A percentile compares a stretch with the other conserved stretches of the same genome.
These are phyloP conservation scores for Cylindrodendrum hubeiense DNA, from an alignment of 2,329 filamentous ascomycete species.

Conservation along the genomic window DNA sequence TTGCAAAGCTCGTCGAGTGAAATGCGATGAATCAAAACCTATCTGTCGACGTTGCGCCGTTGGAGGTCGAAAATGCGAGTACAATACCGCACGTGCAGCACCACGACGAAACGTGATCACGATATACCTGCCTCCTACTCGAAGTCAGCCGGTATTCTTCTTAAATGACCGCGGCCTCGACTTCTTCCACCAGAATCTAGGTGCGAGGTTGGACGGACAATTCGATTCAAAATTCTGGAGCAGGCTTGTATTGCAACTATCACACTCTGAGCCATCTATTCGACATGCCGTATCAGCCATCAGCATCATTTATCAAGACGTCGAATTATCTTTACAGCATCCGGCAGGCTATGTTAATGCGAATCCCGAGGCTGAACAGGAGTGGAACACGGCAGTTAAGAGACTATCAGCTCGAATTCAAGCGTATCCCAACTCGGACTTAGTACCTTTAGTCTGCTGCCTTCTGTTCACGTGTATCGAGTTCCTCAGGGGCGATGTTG, in stretches of 20 bases:
- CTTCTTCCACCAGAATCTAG: constrained; percentile 16
- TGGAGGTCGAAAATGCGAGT: constrained; percentile 14
- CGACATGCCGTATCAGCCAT: constrained; percentile 19
- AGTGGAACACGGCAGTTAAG: constrained; percentile 6
- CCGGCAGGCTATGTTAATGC: constrained; percentile 8
- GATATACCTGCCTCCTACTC: constrained; percentile 8
- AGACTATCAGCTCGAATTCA: constrained; percentile 11
- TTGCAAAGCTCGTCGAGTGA: constrained; percentile 23
- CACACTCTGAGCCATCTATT: constrained; percentile 17
- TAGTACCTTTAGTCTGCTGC: constrained; percentile 14
- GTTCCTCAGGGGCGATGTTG: constrained; percentile 13
- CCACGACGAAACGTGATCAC: constrained; percentile 13
- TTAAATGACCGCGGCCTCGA: constrained; percentile 14
- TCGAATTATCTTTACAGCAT: constrained; percentile 14
- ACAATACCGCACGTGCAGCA: neutral
- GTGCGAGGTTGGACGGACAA: neutral
- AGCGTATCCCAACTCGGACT: constrained; percentile 3
- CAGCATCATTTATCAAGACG: constrained; percentile 4
- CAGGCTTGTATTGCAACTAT: constrained; percentile 16
- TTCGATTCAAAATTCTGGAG: constrained; percentile 20
- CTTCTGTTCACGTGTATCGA: constrained; percentile 19
- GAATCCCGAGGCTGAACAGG: constrained; percentile 1
- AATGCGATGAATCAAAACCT: constrained; percentile 20
- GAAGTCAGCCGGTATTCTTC: constrained; percentile 8
- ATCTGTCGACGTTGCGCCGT: constrained; percentile 14